Percentiles rank a stretch among this genome's conserved stretches.
Conservation (phyloP, 1,139 yeast genomes). For the Scheffersomyces parashehatae region DNA sequence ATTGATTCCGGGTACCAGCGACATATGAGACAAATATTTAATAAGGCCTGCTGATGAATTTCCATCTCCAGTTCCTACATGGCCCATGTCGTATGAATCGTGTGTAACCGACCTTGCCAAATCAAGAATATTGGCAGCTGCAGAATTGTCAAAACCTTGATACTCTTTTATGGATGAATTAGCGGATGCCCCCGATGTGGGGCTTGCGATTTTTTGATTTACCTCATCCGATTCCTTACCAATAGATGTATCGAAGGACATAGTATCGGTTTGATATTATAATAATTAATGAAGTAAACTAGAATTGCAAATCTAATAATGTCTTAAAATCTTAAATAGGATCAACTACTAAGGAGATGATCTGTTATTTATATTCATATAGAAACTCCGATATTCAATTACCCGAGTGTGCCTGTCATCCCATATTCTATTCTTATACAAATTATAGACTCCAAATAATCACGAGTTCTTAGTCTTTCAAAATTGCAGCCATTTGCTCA, state of each 20-base stretch:
- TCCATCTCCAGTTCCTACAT: constrained; percentile 6
- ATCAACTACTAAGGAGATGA: no score
- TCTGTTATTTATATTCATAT: no score
- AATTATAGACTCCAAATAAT: no score
- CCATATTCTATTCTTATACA: no score
- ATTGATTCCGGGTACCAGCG: constrained; percentile 51
- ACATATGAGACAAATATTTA: constrained; percentile 47
- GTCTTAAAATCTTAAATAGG: no score
- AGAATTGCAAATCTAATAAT: no score
- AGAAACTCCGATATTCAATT: no score
- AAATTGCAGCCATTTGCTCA: no score
- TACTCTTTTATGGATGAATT: constrained; percentile 30
- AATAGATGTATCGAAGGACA: background rate
- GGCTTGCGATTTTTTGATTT: background rate
- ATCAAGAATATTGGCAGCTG: constrained; percentile 46
- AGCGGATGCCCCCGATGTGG: constrained; percentile 5
- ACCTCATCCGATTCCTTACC: background rate
- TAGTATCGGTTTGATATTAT: no score
- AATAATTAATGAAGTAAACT: no score
- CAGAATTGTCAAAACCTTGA: constrained; percentile 35
- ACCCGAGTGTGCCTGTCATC: no score
- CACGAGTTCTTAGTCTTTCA: no score
- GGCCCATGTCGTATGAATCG: constrained; percentile 9
- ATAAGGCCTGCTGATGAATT: constrained; percentile 18
- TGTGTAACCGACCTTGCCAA: constrained; percentile 59